phyloP scores from a whole-genome alignment of 192 early-diverging fungal species.

The Mortierella antarctica region DNA sequence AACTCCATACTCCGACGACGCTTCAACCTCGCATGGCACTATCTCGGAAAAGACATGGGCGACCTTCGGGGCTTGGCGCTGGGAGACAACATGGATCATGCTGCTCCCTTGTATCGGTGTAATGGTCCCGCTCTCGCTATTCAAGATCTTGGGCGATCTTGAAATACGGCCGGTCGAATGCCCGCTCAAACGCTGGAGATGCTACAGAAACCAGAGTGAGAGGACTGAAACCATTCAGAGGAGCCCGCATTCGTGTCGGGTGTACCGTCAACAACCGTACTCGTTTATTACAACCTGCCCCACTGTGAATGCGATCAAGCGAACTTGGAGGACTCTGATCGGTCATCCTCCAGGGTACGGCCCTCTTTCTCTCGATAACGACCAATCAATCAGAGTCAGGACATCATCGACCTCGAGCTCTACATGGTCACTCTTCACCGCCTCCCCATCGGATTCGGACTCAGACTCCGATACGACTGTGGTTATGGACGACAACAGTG shows the following conservation, averaged over 20 bases:
- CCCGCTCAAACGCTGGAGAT: constrained; percentile 16
- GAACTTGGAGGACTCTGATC: background rate
- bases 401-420: background rate
- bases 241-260: background rate
- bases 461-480: background rate
- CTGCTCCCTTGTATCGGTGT: constrained; percentile 33
- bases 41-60: background rate
- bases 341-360: constrained; percentile 20
- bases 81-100: constrained; percentile 20
- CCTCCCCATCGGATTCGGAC: background rate
- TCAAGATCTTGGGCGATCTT: constrained; percentile 18
- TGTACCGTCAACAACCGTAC: constrained; percentile 1
- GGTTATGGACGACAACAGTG: background rate
- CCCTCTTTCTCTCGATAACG: constrained; percentile 8
- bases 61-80: constrained; percentile 9
- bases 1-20: background rate
- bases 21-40: background rate
- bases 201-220: background rate
- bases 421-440: background rate
- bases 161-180: constrained; percentile 9
- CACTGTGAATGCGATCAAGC: constrained; percentile 7
- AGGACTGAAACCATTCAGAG: too few species aligned
- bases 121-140: constrained; percentile 15
- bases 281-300: constrained; percentile 5
- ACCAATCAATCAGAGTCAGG: background rate